Percentiles rank a stretch among this genome's conserved stretches.
These are phyloP conservation scores for Apostasia ramifera DNA, from an alignment of 106 monocot genomes.

Conservation along the genomic window DNA sequence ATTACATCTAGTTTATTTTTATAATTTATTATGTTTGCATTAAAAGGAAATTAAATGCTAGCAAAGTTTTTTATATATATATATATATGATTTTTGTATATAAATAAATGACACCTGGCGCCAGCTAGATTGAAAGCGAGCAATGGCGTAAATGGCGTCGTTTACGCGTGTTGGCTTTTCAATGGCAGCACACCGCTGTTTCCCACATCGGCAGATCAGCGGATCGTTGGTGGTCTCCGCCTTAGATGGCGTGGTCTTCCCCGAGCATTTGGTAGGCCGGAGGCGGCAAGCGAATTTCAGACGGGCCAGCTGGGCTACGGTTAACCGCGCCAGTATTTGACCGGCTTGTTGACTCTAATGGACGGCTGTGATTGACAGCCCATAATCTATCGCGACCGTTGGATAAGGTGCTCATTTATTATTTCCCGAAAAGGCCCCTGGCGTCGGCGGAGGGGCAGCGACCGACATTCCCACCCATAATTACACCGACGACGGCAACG, in stretches of 20 bases:
- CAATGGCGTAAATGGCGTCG: no score
- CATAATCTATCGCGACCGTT: not conserved
- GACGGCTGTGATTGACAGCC: not conserved
- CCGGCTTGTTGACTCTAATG: not conserved
- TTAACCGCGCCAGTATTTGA: not conserved
- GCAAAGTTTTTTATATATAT: no score
- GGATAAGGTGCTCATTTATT: not conserved
- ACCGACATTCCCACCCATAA: not conserved
- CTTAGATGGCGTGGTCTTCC: constrained; percentile 11
- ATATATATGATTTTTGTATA: no score
- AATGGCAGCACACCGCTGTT: not conserved
- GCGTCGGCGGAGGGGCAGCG: not conserved
- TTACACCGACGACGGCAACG: not conserved
- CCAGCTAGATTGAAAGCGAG: no score
- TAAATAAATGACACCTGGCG: no score
- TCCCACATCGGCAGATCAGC: not conserved
- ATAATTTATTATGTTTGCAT: no score
- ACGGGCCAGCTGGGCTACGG: constrained; percentile 3
- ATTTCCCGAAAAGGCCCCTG: constrained; percentile 1
- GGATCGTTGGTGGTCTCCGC: not conserved
- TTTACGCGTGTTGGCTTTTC: not conserved
- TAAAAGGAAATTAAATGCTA: no score
- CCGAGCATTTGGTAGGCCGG: not conserved
- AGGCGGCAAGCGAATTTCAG: not conserved
- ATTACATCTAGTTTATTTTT: no score